Conservation (phyloP, 805 yeast species). For the Metschnikowia borealis region DNA sequence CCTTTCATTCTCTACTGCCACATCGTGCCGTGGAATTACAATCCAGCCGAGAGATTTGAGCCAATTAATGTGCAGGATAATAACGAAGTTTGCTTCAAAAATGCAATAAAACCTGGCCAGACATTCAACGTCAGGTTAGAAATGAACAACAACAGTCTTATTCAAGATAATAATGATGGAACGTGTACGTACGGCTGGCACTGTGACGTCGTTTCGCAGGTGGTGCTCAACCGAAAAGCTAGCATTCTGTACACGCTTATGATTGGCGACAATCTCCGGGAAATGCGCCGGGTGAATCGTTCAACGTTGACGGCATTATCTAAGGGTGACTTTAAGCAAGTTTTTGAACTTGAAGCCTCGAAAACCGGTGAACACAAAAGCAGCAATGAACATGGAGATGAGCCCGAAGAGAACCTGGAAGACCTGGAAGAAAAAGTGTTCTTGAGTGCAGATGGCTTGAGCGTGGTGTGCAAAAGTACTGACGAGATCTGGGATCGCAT, state of each 20-base stretch:
- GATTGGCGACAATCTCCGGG: constrained; percentile 34
- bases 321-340: constrained; percentile 16
- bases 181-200: constrained; percentile 30
- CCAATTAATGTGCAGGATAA: constrained; percentile 21
- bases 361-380: constrained; percentile 12
- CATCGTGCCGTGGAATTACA: constrained; percentile 36
- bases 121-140: constrained; percentile 54
- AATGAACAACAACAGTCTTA: constrained; percentile 44
- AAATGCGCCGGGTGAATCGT: constrained; percentile 32
- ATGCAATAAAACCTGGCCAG: constrained; percentile 64
- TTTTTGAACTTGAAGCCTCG: constrained; percentile 1
- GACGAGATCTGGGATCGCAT: constrained; percentile 32
- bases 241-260: constrained; percentile 31
- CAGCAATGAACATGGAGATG: not conserved
- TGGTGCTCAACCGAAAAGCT: constrained; percentile 33
- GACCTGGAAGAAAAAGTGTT: not conserved
- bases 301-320: constrained; percentile 11
- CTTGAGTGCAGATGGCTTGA: constrained; percentile 9
- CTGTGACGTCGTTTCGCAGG: constrained; percentile 40
- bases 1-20: constrained; percentile 44
- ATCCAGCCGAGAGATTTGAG: constrained; percentile 22
- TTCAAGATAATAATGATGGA: constrained; percentile 15
- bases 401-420: not conserved
- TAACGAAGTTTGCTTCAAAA: constrained; percentile 34
- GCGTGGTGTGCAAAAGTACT: constrained; percentile 24